A percentile compares a stretch with the other conserved stretches of the same genome.
phyloP scores from a whole-genome alignment of 2,329 filamentous ascomycete genomes.

The Diplodia seriata region DNA sequence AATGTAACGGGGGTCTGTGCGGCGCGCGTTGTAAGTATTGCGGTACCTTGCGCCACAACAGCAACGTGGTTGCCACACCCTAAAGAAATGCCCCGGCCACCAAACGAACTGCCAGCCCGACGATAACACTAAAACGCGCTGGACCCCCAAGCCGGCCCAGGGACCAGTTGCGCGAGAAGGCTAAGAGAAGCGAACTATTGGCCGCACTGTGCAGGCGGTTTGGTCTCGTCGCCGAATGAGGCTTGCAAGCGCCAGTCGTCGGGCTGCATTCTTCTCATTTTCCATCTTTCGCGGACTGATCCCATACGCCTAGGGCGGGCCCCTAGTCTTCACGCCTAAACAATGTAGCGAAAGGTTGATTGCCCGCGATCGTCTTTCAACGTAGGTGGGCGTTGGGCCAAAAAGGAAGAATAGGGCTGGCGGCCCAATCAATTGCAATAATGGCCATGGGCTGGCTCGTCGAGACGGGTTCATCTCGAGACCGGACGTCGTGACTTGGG shows the following conservation, averaged over 20 bases:
- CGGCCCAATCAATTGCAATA: background rate
- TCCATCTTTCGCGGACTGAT: background rate
- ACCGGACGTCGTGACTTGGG: background rate
- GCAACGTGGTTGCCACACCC: conserved; percentile 8
- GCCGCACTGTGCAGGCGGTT: background rate
- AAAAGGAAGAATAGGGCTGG: background rate
- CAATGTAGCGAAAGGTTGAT: background rate
- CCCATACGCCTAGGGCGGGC: background rate
- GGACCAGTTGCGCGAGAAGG: background rate
- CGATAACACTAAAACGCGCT: conserved; percentile 7
- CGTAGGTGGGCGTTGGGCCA: background rate
- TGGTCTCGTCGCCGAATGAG: background rate
- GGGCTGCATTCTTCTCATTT: background rate
- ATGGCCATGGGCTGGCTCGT: background rate
- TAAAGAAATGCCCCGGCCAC: background rate
- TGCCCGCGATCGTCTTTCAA: background rate
- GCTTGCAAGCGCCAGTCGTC: conserved; percentile 2
- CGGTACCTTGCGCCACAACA: conserved; percentile 9
- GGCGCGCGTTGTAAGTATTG: background rate
- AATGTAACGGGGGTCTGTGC: background rate
- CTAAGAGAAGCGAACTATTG: background rate
- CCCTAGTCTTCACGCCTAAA: background rate
- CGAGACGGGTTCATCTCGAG: background rate
- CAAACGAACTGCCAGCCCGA: background rate
- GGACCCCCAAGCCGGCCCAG: background rate